Evolutionary conservation across 129 eudicot species (phyloP), one percentile per base, ranked within the genome.

Genomic region (Centaurea solstitialis): DNA sequence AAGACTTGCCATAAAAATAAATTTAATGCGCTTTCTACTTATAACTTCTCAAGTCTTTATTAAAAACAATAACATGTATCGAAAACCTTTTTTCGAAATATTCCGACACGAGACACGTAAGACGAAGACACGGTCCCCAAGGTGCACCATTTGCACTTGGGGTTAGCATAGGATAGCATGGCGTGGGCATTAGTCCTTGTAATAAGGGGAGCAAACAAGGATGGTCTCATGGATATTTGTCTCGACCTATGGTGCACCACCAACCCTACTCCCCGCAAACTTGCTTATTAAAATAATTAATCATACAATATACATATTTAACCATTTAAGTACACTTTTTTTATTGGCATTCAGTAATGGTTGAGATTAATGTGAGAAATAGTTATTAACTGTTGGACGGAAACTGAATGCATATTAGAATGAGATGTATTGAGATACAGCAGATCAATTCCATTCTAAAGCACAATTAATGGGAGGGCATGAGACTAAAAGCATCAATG

Each of bases 181-280:
- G 80, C 21, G 68, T 28, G 81, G 85, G 73, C 76, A 82, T 74
- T 76, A 81, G 81, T 84, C 93, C 97, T 76, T 82, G 85, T 84
- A 79, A 89, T 86, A 89, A 80, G 91, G 96, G 90, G 86, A 79
- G 85, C 86, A 85, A 79, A 89, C 68, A 72, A 61, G 89, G 89
- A 89, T 91, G 90, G 87, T 86, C 90, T 87, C 80, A 66, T 50
- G 87, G 82, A 69, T 17, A 61, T 45, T 24, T 76, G 88, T 77
- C 81, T 64, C 67, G 1, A 68, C 69, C 74, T 73, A 74, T 77
- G 61, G 72, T 53, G 59, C 80, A 41, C 77, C 77, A 74, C 39
- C 39, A 45, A 43, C 66, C 77, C 30, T 57, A 57, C 9, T 57
- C 9, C 65, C 22, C 22, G 1, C 65, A 57, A 53, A 45, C 39